Evolutionary conservation across 495 filamentous ascomycete species (phyloP), one percentile per base, ranked within the genome.

Genomic region (Penicillium ochrochloron): DNA sequence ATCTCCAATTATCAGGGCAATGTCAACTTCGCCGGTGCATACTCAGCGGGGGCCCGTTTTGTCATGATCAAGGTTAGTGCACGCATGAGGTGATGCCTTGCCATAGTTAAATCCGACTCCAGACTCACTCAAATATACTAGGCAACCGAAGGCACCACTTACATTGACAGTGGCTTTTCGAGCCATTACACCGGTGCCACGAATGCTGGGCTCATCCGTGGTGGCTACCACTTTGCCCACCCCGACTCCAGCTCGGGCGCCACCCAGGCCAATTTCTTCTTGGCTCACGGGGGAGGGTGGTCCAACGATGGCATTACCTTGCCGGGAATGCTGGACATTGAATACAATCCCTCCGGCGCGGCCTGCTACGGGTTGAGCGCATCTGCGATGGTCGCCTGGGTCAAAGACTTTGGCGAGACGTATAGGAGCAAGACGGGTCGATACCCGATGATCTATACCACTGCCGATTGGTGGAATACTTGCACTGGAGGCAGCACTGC

Each of bases 271-370:
- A 74, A 80, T 15, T 88, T 78, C 70, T 90, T 89, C 77, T 61
- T 87, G 61, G 74, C 80, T 0, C 75, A 89, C 67, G 88, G 88
- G 34, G 88, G 88, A 21, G 86, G 85, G 53, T 89, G 87, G 88
- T 79, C 81, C 10, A 68, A 61, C 25, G 88, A 90, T 65, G 86
- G 86, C 35, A 82, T 81, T 59, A 90, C 87, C 7, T 78, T 90
- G 0, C 88, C 88, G 0, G 88, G 88, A 2, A 89, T 89, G 86
- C 77, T 90, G 15, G 88, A 89, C 70, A 78, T 90, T 27, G 88
- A 90, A 73, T 82, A 80, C 66, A 76, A 77, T 50, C 71, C 78
- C 25, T 73, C 75, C 11, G 78, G 81, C 17, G 66, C 73, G 11
- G 75, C 73, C 10, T 89, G 86, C 72, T 86, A 81, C 64, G 85